Evolutionary conservation across 2,329 filamentous ascomycete species (phyloP).

Genomic region (Trichoderma afroharzianum): DNA sequence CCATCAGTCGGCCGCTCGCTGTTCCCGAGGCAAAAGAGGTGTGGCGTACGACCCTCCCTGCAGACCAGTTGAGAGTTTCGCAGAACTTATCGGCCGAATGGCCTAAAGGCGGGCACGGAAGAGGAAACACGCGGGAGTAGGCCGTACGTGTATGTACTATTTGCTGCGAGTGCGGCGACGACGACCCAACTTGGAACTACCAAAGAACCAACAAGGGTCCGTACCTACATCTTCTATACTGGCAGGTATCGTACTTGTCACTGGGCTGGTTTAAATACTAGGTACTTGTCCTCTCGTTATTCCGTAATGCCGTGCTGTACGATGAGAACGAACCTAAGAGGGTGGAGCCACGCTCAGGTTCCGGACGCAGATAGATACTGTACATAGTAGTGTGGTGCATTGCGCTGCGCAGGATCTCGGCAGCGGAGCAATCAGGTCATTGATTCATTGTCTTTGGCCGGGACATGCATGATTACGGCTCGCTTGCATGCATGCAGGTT

Average conservation of each 20-base stretch:
- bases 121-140: not conserved
- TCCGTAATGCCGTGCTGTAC: not conserved
- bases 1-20: slow-evolving; percentile 10
- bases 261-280: too few species aligned
- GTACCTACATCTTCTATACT: not conserved
- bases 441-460: not conserved
- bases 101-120: slow-evolving; percentile 2
- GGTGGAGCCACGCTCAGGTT: not conserved
- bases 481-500: not conserved
- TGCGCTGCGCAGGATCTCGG: not conserved
- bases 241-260: not conserved
- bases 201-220: not conserved
- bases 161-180: not conserved
- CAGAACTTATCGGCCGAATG: slow-evolving; percentile 1
- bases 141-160: not conserved
- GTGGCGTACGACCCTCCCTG: slow-evolving; percentile 13
- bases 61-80: not conserved
- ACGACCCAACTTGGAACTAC: not conserved
- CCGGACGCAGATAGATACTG: not conserved
- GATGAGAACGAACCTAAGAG: not conserved
- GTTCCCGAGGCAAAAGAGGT: not conserved
- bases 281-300: not conserved
- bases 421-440: not conserved
- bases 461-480: not conserved
- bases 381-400: not conserved